Base-by-base conservation (phyloP, 768 basidiomycete genomes). In the Lactarius hatsudake region DNA sequence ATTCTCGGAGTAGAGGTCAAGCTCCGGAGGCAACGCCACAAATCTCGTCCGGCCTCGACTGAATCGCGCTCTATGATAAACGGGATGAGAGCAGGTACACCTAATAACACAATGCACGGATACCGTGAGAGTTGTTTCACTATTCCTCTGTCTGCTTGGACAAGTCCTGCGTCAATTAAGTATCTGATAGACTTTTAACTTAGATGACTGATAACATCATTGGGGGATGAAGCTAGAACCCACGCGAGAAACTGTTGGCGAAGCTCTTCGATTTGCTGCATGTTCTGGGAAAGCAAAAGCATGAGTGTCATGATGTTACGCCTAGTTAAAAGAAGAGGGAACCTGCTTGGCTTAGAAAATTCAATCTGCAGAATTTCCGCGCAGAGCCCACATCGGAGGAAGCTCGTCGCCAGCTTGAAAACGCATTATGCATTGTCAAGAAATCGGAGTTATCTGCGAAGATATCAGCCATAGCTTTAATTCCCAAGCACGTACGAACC, bases 191-290 rank as follows among this genome's bases (percentile, higher is more conserved):
- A 42, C 15, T 53, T 42, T 57, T 17, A 59, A 20, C 38, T 58
- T 62, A 71, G 48, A 58, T 70, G 51, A 20, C 23, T 10, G 48
- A 58, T 70, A 55, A 20, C 23, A 12, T 30, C 28, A 20, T n/a
- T 2, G 45, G 53, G 23, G 40, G 15, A 30, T 66, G 64, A 51
- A n/a, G 23, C 26, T 23, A 61, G 53, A 34, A 61, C 62, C 36
- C 57, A 73, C 71, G 73, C 72, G 8, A 76, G 71, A 69, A 75
- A 74, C 75, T 99, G 96, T 73, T 95, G 94, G 34, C 96, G 87
- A 42, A 98, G 83, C 74, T 98, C 96, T 76, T 98, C 96, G 36
- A 99, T 96, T 77, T 97, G 94, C 78, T 94, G 89, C 59, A 99
- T 79, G 74, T 94, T 98, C 88, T 94, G 74, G 8, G 66, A 55